Evolutionary conservation across 306 rosid genomes (phyloP).

Genomic region (Crotalaria pallida): DNA sequence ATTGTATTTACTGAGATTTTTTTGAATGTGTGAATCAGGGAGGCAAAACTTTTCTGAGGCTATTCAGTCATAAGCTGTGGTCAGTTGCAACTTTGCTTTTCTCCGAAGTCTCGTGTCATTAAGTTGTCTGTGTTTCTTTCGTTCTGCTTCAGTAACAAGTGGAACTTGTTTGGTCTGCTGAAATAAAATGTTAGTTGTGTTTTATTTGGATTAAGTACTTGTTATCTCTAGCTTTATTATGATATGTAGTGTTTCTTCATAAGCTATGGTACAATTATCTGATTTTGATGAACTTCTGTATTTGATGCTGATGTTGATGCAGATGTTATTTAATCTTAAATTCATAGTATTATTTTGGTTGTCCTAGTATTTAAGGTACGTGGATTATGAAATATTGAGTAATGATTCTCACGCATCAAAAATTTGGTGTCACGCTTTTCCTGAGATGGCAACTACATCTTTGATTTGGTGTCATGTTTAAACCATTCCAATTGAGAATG

Average conservation of each 20-base stretch:
- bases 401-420: background rate
- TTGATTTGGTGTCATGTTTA: too few relatives aligned
- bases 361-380: background rate
- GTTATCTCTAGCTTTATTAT: background rate
- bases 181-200: constrained; percentile 14
- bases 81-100: constrained; percentile 9
- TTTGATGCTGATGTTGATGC: background rate
- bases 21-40: constrained; percentile 37
- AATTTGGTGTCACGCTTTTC: background rate
- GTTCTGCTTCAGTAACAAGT: constrained; percentile 6
- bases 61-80: constrained; percentile 7
- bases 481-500: too few relatives aligned
- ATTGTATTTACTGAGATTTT: background rate
- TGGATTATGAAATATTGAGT: background rate
- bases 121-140: constrained; percentile 1
- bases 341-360: background rate
- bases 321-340: background rate
- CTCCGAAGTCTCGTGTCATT: background rate
- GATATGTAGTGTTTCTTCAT: background rate
- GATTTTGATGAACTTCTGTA: background rate
- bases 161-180: constrained; percentile 12
- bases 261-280: background rate
- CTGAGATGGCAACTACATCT: background rate
- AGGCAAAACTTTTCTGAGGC: constrained; percentile 8
- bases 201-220: constrained; percentile 5